Evolutionary conservation across 1,139 yeast species (phyloP).

Genomic region (Ashbya aceris): DNA sequence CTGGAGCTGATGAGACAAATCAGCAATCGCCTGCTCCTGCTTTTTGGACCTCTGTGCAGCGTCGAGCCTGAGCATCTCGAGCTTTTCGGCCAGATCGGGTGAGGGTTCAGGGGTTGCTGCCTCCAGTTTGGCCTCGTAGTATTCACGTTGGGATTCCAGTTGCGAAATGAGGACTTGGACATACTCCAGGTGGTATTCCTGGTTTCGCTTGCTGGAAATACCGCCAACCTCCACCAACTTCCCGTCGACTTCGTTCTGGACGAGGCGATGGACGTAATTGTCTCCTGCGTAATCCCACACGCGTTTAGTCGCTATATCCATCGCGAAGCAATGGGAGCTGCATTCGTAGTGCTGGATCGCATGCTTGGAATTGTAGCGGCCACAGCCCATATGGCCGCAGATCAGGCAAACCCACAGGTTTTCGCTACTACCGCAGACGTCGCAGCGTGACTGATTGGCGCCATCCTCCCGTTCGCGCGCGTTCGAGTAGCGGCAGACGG

Average conservation of each 20-base stretch:
- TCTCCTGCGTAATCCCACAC: slow-evolving; percentile 97
- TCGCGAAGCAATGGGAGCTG: slow-evolving; percentile 84
- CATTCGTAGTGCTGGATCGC: slow-evolving; percentile 71
- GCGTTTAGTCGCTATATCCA: slow-evolving; percentile 77
- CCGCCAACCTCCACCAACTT: slow-evolving; percentile 59
- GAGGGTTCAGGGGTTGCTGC: slow-evolving; percentile 25
- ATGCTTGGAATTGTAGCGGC: slow-evolving; percentile 80
- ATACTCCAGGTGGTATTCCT: slow-evolving; percentile 62
- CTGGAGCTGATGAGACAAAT: slow-evolving; percentile 29
- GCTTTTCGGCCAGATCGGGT: slow-evolving; percentile 30
- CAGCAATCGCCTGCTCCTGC: slow-evolving; percentile 6
- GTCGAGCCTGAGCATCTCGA: slow-evolving; percentile 18
- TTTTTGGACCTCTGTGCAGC: slow-evolving; percentile 23
- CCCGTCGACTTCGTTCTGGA: slow-evolving; percentile 81
- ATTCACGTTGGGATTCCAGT: slow-evolving; percentile 81
- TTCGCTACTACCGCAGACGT: slow-evolving; percentile 47
- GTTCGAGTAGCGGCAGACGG: slow-evolving; percentile 77
- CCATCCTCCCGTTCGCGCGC: slow-evolving; percentile 20
- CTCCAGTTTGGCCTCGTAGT: slow-evolving; percentile 57
- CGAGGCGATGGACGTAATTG: slow-evolving; percentile 76
- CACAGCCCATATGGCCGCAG: slow-evolving; percentile 88
- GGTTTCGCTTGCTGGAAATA: slow-evolving; percentile 36
- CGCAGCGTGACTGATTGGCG: slow-evolving; percentile 24
- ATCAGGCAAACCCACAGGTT: slow-evolving; percentile 86
- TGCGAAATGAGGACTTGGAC: slow-evolving; percentile 72